Conservation (phyloP, 2,329 filamentous ascomycete species). For the Beauveria australis region DNA sequence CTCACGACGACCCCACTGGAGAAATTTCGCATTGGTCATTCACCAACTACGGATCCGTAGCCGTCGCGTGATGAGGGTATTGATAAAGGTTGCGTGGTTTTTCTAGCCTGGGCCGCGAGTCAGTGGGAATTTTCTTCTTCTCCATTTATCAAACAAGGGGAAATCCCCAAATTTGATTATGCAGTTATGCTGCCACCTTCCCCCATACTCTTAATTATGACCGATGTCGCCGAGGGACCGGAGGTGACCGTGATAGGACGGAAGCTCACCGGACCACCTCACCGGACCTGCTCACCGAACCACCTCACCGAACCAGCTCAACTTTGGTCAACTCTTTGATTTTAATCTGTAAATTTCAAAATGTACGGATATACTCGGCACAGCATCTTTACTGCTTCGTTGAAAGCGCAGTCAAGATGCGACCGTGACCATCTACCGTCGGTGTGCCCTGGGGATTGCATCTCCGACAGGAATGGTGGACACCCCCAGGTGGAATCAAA, state of each 20-base stretch:
- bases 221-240: background rate
- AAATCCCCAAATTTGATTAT: background rate
- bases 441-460: too few species aligned
- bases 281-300: background rate
- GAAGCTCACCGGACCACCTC: background rate
- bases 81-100: background rate
- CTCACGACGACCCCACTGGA: background rate
- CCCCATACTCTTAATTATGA: background rate
- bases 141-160: background rate
- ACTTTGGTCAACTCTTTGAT: too few species aligned
- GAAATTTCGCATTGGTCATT: background rate
- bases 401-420: too few species aligned
- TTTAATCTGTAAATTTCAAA: too few species aligned
- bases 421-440: too few species aligned
- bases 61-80: background rate
- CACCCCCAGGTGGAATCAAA: too few species aligned
- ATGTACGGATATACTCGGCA: too few species aligned
- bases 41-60: background rate
- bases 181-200: background rate
- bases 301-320: too few species aligned
- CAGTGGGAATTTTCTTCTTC: background rate
- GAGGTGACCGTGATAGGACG: background rate
- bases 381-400: too few species aligned
- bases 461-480: too few species aligned
- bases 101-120: background rate